A percentile compares a stretch with the other conserved stretches of the same genome.
Conservation (phyloP, 2,329 filamentous ascomycete species). For the Fusarium sp. region DNA sequence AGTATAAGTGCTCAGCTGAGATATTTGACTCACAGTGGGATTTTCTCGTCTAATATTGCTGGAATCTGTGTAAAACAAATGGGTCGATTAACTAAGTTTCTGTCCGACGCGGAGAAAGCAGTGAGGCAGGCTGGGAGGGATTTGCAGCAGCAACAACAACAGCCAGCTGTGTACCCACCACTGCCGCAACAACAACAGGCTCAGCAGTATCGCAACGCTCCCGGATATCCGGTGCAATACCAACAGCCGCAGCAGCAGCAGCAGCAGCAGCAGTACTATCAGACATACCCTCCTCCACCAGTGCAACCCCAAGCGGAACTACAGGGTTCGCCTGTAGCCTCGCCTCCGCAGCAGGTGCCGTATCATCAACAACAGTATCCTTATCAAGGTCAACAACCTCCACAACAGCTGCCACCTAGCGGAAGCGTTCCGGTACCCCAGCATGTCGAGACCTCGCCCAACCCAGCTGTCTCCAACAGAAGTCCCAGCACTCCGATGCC, state of each 20-base stretch:
- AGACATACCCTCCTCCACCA: not conserved
- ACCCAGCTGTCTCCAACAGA: accelerated
- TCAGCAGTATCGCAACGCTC: not conserved
- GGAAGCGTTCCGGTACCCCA: no score
- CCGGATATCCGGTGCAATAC: not conserved
- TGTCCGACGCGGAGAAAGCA: not conserved
- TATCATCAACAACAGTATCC: not conserved
- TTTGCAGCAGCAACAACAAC: not conserved
- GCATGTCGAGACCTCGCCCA: accelerated
- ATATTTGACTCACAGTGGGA: not conserved
- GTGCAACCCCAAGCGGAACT: not conserved
- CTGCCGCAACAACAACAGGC: not conserved
- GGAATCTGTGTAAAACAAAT: not conserved
- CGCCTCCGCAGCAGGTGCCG: not conserved
- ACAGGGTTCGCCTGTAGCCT: not conserved
- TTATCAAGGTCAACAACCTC: not conserved
- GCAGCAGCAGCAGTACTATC: not conserved
- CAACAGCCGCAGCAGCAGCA: no score
- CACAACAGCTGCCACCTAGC: accelerated
- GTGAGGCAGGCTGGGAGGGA: not conserved
- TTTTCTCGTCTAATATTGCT: no score
- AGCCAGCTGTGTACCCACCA: not conserved
- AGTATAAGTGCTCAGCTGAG: not conserved
- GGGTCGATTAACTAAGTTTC: not conserved
- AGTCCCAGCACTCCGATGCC: not conserved